Conservation (phyloP, 257 asterid genomes). For the Solanum rostratum region DNA sequence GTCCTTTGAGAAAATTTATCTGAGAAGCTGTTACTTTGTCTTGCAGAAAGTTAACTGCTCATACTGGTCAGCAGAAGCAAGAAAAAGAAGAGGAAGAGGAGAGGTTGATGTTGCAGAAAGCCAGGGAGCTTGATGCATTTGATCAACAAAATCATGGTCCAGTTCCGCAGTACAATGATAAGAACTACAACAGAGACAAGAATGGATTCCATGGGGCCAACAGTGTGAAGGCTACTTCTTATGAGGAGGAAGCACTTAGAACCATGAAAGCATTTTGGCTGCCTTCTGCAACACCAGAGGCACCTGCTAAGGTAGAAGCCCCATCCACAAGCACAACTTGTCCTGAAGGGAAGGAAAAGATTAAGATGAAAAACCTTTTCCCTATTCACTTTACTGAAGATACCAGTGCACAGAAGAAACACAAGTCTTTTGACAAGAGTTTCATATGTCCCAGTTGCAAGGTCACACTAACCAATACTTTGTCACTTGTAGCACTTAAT, state of each 20-base stretch:
- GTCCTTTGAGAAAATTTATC: background rate
- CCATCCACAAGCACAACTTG: conserved; percentile 65
- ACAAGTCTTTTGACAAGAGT: conserved; percentile 51
- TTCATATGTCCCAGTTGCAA: conserved; percentile 90
- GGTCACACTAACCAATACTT: conserved; percentile 70
- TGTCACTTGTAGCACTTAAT: conserved; percentile 58
- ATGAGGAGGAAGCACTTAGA: conserved; percentile 90
- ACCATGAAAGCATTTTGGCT: conserved; percentile 98
- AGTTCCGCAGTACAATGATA: conserved; percentile 68
- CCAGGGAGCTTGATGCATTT: conserved; percentile 73
- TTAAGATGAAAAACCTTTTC: conserved; percentile 69
- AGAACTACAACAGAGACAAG: conserved; percentile 53
- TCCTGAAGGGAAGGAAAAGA: conserved; percentile 88
- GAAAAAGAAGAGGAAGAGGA: conserved; percentile 73
- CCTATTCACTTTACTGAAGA: conserved; percentile 57
- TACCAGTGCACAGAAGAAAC: conserved; percentile 32
- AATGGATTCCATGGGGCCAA: conserved; percentile 92
- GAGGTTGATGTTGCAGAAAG: conserved; percentile 45
- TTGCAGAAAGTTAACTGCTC: conserved; percentile 60
- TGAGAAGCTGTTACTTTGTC: background rate
- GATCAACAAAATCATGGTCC: conserved; percentile 95
- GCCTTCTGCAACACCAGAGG: conserved; percentile 95
- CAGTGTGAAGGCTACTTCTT: conserved; percentile 82
- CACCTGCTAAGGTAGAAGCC: conserved; percentile 63
- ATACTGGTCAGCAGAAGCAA: conserved; percentile 52